Base-by-base conservation (phyloP, 805 yeast species). In the Saccharomycopsis capsularis region DNA sequence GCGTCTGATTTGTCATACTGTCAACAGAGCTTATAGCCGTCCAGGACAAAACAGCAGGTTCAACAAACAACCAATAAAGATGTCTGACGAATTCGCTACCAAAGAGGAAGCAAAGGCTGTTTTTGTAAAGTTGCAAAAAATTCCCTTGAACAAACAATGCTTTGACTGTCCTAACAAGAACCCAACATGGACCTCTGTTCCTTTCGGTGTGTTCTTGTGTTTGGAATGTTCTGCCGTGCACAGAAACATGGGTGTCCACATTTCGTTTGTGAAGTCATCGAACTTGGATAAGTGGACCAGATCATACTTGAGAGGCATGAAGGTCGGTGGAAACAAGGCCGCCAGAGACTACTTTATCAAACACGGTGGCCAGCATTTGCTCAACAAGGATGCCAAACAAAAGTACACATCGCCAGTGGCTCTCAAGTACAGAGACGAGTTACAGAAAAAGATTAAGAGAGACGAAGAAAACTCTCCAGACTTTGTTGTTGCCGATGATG, bases 121-220 rank as follows among this genome's bases (percentile, higher is more conserved):
- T 55, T 87, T 87, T 60, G 69, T 71, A 45, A 73, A 76, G 63
- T 69, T 86, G 57, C 76, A 78, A 58, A 82, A 65, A 71, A 75
- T 60, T 54, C 80, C 80, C 23, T 85, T 88, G 42, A 90, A 90
- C 71, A 82, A 82, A 60, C 78, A 74, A 35, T 93, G 99, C 68
- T 91, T 93, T 68, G 99, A 93, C 64, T 93, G 99, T 67, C 77
- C 84, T 46, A 85, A 90, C 59, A 88, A 85, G 63, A 90, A 90
- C 64, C 98, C 99, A 34, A 88, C 98, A 0, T 93, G 99, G 99
- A 87, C 99, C 3, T 91, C 98, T 13, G 89, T 91, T 48, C 96
- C 98, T 13, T 91, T 87, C 66, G 99, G 97, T 48, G 85, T 90
- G 46, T 77, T 90, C 63, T 69, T 93, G 51, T 93, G 99, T 70